These are phyloP conservation scores for Penicillium hesseltinei DNA, from an alignment of 2,329 filamentous ascomycete genomes.

Conservation along the genomic window DNA sequence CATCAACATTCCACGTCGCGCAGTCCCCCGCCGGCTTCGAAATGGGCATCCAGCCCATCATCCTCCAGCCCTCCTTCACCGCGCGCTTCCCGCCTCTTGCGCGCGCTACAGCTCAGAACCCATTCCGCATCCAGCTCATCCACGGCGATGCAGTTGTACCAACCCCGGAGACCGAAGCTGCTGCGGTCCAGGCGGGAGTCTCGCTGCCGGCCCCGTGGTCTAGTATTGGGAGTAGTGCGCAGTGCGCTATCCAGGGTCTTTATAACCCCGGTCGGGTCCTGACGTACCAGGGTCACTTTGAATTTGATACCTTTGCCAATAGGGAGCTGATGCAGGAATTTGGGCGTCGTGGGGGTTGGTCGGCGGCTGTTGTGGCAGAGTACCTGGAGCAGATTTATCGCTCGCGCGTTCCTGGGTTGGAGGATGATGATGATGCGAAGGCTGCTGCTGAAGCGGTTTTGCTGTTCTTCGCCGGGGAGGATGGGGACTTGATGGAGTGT, in stretches of 20 bases:
- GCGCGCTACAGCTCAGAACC: background rate
- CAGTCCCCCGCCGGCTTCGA: constrained; percentile 26
- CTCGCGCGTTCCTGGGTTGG: constrained; percentile 11
- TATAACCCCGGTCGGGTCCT: constrained; percentile 30
- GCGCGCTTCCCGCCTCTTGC: constrained; percentile 13
- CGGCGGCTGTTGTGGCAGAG: constrained; percentile 5
- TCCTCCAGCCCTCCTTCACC: constrained; percentile 22
- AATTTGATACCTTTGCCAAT: constrained; percentile 31
- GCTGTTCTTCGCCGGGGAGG: constrained; percentile 30
- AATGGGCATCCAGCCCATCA: constrained; percentile 31
- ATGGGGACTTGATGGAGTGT: background rate
- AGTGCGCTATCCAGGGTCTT: constrained; percentile 32
- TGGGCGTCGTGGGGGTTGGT: constrained; percentile 24
- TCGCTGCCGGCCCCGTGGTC: constrained; percentile 29
- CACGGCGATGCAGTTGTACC: constrained; percentile 35
- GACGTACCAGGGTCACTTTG: constrained; percentile 36
- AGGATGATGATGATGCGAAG: constrained; percentile 32
- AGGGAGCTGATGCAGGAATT: constrained; percentile 26
- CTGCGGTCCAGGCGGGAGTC: background rate
- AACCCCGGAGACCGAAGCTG: background rate
- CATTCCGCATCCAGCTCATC: constrained; percentile 34
- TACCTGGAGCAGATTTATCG: constrained; percentile 25
- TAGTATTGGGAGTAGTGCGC: constrained; percentile 28
- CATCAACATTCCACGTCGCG: constrained; percentile 21
- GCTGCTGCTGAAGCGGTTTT: constrained; percentile 35